These are phyloP conservation scores for Trametes elegans DNA, from an alignment of 768 basidiomycete species.

Conservation along the genomic window DNA sequence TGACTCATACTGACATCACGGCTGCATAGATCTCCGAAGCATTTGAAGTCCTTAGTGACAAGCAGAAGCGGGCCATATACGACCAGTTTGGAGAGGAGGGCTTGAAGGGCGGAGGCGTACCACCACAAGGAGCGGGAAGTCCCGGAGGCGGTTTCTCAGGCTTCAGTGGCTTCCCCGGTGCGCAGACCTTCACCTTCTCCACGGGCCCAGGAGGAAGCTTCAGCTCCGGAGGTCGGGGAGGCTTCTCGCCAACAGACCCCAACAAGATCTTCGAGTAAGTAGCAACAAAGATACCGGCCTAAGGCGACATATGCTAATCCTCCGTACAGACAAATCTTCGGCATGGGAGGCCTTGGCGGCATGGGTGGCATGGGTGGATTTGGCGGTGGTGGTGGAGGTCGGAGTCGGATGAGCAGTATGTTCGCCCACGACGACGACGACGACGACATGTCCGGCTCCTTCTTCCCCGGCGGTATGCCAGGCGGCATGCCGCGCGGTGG, in stretches of 20 bases:
- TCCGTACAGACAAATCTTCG: slow-evolving; percentile 55
- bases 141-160: slow-evolving; percentile 40
- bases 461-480: slow-evolving; percentile 61
- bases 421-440: slow-evolving; percentile 31
- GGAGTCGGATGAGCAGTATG: slow-evolving; percentile 21
- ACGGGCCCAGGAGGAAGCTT: slow-evolving; percentile 25
- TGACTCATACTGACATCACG: neutral
- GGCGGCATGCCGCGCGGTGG: slow-evolving; percentile 45
- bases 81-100: slow-evolving; percentile 97
- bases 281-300: neutral
- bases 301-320: neutral
- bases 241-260: slow-evolving; percentile 80
- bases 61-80: slow-evolving; percentile 79
- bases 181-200: slow-evolving; percentile 27
- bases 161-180: slow-evolving; percentile 24
- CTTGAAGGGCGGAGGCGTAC: slow-evolving; percentile 69
- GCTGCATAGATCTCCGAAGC: slow-evolving; percentile 81
- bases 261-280: slow-evolving; percentile 87
- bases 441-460: slow-evolving; percentile 45
- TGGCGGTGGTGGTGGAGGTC: slow-evolving; percentile 22
- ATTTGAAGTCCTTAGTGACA: slow-evolving; percentile 91
- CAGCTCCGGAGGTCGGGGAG: slow-evolving; percentile 34
- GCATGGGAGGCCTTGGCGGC: slow-evolving; percentile 42
- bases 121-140: slow-evolving; percentile 48
- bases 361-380: slow-evolving; percentile 39